phyloP scores from a whole-genome alignment of 2,329 filamentous ascomycete genomes.

The Fusarium longipes region DNA sequence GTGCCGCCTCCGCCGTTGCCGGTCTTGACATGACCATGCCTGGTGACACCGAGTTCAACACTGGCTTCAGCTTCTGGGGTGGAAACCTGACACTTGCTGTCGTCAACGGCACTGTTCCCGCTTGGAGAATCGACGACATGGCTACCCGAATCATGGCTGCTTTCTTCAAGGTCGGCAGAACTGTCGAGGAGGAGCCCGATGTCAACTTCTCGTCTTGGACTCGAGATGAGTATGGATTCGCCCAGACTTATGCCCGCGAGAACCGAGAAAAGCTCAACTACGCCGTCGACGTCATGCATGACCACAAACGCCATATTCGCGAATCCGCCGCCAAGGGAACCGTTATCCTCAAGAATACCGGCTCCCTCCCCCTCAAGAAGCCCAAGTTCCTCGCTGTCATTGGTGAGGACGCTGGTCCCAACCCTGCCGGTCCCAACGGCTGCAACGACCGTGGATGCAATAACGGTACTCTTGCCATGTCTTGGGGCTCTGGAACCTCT shows the following conservation, averaged over 20 bases:
- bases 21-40: slow-evolving; percentile 92
- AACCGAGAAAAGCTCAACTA: slow-evolving; percentile 77
- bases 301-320: slow-evolving; percentile 79
- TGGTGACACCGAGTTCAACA: slow-evolving; percentile 82
- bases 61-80: slow-evolving; percentile 81
- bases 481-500: slow-evolving; percentile 81
- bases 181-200: slow-evolving; percentile 57
- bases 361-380: slow-evolving; percentile 79
- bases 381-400: slow-evolving; percentile 82
- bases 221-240: slow-evolving; percentile 75
- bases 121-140: slow-evolving; percentile 93
- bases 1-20: slow-evolving; percentile 72
- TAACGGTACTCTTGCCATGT: slow-evolving; percentile 75
- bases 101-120: slow-evolving; percentile 87
- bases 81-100: slow-evolving; percentile 88
- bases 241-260: slow-evolving; percentile 71
- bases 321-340: slow-evolving; percentile 82
- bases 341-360: slow-evolving; percentile 89
- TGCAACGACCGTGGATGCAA: slow-evolving; percentile 75
- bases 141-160: slow-evolving; percentile 82
- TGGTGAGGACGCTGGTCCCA: slow-evolving; percentile 84
- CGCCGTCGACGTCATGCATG: slow-evolving; percentile 83
- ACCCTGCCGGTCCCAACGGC: slow-evolving; percentile 79
- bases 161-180: slow-evolving; percentile 73
- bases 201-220: slow-evolving; percentile 95